phyloP scores from a whole-genome alignment of 352 stramenopile species.

The Pythium dissotocum region DNA sequence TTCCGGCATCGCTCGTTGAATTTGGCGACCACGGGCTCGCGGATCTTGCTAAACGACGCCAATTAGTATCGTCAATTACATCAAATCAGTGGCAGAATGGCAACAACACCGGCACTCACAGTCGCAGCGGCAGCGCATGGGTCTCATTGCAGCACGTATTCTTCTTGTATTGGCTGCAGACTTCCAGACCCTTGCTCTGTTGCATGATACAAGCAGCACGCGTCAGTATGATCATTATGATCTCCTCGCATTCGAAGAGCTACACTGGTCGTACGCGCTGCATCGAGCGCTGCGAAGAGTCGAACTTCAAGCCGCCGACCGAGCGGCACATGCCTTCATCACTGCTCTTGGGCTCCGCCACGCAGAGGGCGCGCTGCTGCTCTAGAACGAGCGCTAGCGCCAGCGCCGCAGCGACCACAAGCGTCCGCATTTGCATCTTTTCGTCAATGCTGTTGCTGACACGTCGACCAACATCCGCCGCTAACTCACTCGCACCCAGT shows the following conservation, averaged over 20 bases:
- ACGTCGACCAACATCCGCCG: conserved; percentile 8
- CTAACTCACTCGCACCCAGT: conserved; percentile 12
- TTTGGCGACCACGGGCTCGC: conserved; percentile 72
- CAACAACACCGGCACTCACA: conserved; percentile 38
- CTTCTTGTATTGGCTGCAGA: conserved; percentile 80
- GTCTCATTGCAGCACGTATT: conserved; percentile 83
- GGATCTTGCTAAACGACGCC: conserved; percentile 57
- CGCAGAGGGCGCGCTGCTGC: conserved; percentile 14
- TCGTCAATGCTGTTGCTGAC: conserved; percentile 6
- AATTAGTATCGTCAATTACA: background rate
- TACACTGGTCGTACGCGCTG: conserved; percentile 46
- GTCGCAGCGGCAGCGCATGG: conserved; percentile 58
- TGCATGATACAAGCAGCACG: background rate
- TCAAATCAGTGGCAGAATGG: background rate
- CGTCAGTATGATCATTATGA: background rate
- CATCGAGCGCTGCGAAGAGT: conserved; percentile 56
- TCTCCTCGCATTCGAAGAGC: background rate
- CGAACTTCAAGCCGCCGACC: conserved; percentile 69
- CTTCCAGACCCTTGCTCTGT: conserved; percentile 63
- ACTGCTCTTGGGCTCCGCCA: conserved; percentile 26
- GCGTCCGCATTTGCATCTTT: conserved; percentile 14
- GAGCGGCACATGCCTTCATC: conserved; percentile 57
- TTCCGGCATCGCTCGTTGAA: conserved; percentile 72
- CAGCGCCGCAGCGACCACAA: conserved; percentile 1
- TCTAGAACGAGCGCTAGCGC: conserved; percentile 23